A percentile compares a stretch with the other conserved stretches of the same genome.
Conservation (phyloP, 352 stramenopile genomes). For the Globisporangium okanoganense region DNA sequence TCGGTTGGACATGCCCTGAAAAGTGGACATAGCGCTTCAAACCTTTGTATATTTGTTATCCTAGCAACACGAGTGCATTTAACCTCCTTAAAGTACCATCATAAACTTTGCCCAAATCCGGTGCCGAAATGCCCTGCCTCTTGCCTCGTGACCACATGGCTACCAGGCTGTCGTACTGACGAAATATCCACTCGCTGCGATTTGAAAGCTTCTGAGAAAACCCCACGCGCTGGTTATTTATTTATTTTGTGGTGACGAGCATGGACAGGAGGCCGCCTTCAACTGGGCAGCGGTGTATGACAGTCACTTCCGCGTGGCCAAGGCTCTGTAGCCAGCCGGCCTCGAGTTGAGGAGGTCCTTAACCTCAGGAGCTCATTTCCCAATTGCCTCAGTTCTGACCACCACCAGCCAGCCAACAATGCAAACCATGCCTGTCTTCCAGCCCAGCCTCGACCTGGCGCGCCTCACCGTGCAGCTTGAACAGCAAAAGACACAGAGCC, state of each 20-base stretch:
- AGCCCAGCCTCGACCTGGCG: constrained; percentile 4
- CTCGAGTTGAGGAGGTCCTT: background rate
- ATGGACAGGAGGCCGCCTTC: background rate
- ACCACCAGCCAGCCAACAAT: background rate
- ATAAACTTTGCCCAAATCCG: too few species aligned
- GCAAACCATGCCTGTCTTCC: background rate
- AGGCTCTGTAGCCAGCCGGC: background rate
- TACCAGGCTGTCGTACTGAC: too few species aligned
- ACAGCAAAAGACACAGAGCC: background rate
- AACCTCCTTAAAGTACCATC: too few species aligned
- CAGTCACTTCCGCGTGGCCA: background rate
- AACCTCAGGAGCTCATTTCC: constrained; percentile 1
- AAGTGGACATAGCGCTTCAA: background rate
- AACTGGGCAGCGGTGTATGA: background rate
- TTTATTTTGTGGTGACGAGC: background rate
- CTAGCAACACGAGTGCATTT: too few species aligned
- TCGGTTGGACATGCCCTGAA: background rate
- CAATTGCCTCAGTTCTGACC: background rate
- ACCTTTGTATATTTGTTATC: background rate
- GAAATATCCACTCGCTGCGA: background rate
- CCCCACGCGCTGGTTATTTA: background rate
- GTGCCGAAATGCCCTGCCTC: background rate
- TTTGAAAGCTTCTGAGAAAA: background rate
- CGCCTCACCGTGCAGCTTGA: background rate
- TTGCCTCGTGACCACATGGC: background rate